Evolutionary conservation across 73 alveolate species (phyloP), one percentile per base, ranked within the genome.

Genomic region (Blepharisma stoltei): DNA sequence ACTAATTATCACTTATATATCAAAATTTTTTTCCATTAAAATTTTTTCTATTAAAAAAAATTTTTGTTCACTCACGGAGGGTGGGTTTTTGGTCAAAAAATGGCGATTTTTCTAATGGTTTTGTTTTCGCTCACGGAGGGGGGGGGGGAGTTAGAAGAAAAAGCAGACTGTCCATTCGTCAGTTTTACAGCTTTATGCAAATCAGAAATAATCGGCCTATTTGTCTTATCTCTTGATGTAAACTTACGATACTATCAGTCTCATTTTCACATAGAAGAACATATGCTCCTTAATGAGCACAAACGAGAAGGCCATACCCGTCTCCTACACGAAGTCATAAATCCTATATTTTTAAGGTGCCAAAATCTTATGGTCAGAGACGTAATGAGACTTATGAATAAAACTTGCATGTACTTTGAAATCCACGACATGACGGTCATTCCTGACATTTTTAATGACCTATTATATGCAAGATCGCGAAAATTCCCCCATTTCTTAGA

Each of bases 401-500:
- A 94, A 78, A 94, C 98, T 48, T 95, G 98, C 69, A 76, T 96
- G 69, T 92, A 94, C 89, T 96, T 94, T 54, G 98, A 96, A 81
- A 91, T 94, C 45, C 90, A 95, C 32, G 98, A 94, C 65, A 88
- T 85, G 45, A 93, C 96, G 20, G 82, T 94, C 14, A 86, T 94
- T 5, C 99, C 99, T 23, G 88, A 88, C 68, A 90, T 95, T 52
- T 96, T 95, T 89, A 92, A 93, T 78, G 99, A 96, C 54, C 89
- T 96, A 25, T 85, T 92, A 38, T 92, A 87, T 76, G 98, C 96
- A 7, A 91, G 98, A 65, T 78, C 93, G 37, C 95, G 99, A 81
- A 80, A 95, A 83, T 96, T 96, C 95, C 99, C 99, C 70, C 99
- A 93, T 84, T 95, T 96, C 90, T 80, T 95, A 9, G 89, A 92